Percentiles rank a stretch among this genome's conserved stretches.
Evolutionary conservation across 371 early-diverging fungal genomes (phyloP).

Genomic region (Gilbertella persicaria): DNA sequence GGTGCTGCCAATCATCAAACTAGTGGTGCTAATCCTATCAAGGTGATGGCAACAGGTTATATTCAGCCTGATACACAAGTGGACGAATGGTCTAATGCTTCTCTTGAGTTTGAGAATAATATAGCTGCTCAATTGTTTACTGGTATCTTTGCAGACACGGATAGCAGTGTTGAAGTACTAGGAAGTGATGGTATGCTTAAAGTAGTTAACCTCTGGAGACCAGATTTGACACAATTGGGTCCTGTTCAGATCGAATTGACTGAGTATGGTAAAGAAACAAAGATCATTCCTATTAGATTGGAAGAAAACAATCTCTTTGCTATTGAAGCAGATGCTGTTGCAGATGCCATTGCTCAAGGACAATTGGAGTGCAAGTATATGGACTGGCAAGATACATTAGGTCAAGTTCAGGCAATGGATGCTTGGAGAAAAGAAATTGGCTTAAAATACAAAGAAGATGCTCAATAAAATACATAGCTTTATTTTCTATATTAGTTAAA

Average conservation of each 20-base stretch:
- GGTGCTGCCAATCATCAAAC: constrained; percentile 25
- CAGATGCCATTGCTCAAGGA: constrained; percentile 36
- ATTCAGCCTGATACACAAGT: constrained; percentile 43
- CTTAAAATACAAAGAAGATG: constrained; percentile 40
- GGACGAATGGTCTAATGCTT: constrained; percentile 50
- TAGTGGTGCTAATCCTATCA: constrained; percentile 26
- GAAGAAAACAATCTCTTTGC: constrained; percentile 38
- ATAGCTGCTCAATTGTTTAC: constrained; percentile 44
- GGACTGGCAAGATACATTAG: constrained; percentile 45
- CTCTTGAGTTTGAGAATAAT: constrained; percentile 31
- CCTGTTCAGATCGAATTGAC: constrained; percentile 33
- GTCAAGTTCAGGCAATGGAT: constrained; percentile 46
- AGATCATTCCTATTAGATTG: constrained; percentile 28
- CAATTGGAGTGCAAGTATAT: constrained; percentile 42
- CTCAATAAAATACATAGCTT: no score
- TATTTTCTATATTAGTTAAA: no score
- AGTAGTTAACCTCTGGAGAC: constrained; percentile 45
- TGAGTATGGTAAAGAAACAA: constrained; percentile 25
- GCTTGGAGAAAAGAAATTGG: constrained; percentile 50
- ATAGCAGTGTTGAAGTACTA: constrained; percentile 35
- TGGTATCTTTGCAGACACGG: constrained; percentile 43
- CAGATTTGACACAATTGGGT: constrained; percentile 42
- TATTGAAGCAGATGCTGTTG: constrained; percentile 47
- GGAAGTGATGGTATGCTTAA: constrained; percentile 39
- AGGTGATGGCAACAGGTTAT: constrained; percentile 43